Percentiles rank a stretch among this genome's conserved stretches.
Conservation (phyloP, 306 rosid species). For the Cercis canadensis region DNA sequence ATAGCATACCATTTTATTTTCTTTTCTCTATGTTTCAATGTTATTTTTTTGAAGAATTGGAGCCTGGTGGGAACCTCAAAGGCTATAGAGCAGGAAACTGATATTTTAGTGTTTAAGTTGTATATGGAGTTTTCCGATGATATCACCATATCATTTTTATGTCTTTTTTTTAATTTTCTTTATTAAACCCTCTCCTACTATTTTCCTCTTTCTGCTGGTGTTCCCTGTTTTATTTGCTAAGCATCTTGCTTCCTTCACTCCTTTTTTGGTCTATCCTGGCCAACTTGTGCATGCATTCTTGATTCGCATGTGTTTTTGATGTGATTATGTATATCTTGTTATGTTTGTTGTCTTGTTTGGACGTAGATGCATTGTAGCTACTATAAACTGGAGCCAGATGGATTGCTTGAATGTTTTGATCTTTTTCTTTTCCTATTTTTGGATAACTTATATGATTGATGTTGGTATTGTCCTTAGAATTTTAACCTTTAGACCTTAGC, state of each 20-base stretch:
- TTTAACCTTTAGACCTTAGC: not conserved
- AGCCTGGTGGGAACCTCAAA: too few species aligned
- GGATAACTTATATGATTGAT: not conserved
- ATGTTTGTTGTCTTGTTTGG: too few species aligned
- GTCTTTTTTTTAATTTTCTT: not conserved
- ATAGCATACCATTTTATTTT: not conserved
- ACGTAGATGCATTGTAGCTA: not conserved
- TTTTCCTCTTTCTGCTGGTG: not conserved
- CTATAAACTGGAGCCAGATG: conserved; percentile 2
- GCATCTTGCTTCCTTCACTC: not conserved
- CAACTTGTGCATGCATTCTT: not conserved
- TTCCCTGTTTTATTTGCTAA: not conserved
- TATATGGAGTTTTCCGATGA: too few species aligned
- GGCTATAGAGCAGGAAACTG: too few species aligned
- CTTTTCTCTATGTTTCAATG: too few species aligned
- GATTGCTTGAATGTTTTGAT: not conserved
- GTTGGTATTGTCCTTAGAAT: conserved; percentile 10
- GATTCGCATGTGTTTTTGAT: not conserved
- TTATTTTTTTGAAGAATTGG: too few species aligned
- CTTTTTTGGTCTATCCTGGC: not conserved
- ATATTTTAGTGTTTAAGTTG: too few species aligned
- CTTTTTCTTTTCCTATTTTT: not conserved
- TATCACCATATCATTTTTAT: not conserved
- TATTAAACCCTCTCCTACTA: not conserved
- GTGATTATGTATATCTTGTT: too few species aligned